Evolutionary conservation across 805 yeast genomes (phyloP).

Genomic region (Cyberlindnera amylophila): DNA sequence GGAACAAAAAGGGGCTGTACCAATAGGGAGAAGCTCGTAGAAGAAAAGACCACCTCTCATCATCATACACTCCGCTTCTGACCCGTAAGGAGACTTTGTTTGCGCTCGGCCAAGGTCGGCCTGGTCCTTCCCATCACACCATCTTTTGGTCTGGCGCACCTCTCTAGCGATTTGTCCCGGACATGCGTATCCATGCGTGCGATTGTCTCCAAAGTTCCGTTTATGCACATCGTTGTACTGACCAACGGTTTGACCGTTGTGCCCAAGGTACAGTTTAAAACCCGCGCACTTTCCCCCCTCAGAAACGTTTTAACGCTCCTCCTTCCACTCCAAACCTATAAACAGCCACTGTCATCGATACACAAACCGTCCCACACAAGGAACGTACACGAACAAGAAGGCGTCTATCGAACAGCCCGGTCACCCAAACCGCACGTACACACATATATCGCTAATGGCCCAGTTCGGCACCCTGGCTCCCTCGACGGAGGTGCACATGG

Average conservation of each 20-base stretch:
- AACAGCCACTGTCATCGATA: background rate
- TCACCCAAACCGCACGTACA: background rate
- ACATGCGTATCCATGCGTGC: background rate
- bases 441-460: constrained; percentile 1
- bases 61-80: no score
- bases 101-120: no score
- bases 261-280: background rate
- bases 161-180: background rate
- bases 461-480: constrained; percentile 3
- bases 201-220: background rate
- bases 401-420: no score
- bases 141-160: no score
- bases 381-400: background rate
- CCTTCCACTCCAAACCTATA: no score
- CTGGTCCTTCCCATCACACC: no score
- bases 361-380: background rate
- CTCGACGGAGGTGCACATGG: background rate
- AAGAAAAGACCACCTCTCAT: no score
- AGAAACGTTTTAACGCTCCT: background rate
- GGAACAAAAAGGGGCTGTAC: no score
- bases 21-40: no score
- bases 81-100: no score
- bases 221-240: constrained; percentile 8
- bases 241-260: constrained; percentile 9
- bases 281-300: constrained; percentile 1